Base-by-base conservation (phyloP, 2,329 filamentous ascomycete genomes). In the Davidsoniella australis region DNA sequence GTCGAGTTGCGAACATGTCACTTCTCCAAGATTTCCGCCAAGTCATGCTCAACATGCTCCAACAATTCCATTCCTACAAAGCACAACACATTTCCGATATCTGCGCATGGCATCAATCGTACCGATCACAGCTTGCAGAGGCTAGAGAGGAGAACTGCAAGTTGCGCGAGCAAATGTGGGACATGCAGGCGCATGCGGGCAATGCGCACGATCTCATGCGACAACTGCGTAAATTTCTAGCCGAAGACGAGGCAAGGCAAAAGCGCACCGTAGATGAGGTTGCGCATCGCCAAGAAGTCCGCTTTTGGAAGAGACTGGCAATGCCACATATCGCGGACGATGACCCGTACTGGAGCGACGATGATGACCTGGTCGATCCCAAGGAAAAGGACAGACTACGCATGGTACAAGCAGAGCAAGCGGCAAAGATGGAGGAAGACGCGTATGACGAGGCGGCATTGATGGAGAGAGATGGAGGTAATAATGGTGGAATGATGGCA, bases 291-390 rank as follows among this genome's bases (percentile, higher is more conserved):
- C 75, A 79, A 59, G 75, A 80, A 61, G 58, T 78, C 48, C 67
- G 77, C 2, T 79, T 77, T 61, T 82, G 76, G 77, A 80, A 80
- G 63, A 67, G 77, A 40, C 69, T 80, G 67, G 77, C 77, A 12
- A 72, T 80, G 69, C 75, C 75, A 8, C 68, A 75, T 50, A 61
- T 80, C 37, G 63, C 69, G 7, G 75, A 78, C 20, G 71, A 78
- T 40, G 75, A 79, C 45, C 66, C 71, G 2, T 77, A 69, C 58
- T 79, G 75, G 69, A 80, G 75, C 57, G 75, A 75, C 51, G 77
- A 81, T 55, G 77, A 80, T 56, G 77, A 81, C 56, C 61, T 81
- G 18, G 68, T 80, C 23, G 77, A 81, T 52, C 64, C 68, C 0
- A 68, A 70, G 12, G 76, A 80, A 63, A 80, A 80, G 66, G 64